These are phyloP conservation scores for Thalassiosira hispida DNA, from an alignment of 352 stramenopile genomes.

Conservation along the genomic window DNA sequence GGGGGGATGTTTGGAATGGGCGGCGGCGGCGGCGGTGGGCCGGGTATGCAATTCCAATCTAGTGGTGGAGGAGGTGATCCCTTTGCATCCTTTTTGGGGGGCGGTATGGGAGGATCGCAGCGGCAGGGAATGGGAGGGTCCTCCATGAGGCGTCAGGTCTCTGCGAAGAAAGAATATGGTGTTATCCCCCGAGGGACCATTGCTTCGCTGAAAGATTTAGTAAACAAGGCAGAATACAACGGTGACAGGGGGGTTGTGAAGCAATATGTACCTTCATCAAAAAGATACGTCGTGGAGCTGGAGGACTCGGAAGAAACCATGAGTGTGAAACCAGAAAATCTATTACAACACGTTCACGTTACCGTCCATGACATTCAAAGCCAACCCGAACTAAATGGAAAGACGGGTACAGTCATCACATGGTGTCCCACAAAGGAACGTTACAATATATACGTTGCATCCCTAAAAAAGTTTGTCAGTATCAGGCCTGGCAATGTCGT, in stretches of 20 bases:
- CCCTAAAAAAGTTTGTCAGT: constrained; percentile 67
- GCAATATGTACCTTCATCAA: constrained; percentile 66
- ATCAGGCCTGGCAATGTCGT: constrained; percentile 81
- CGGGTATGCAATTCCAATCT: constrained; percentile 50
- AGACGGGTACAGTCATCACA: constrained; percentile 79
- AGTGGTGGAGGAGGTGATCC: constrained; percentile 51
- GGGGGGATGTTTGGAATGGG: constrained; percentile 66
- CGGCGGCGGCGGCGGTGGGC: constrained; percentile 49
- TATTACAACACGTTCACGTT: constrained; percentile 83
- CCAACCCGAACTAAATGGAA: constrained; percentile 77
- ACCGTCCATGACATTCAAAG: constrained; percentile 76
- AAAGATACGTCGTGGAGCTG: constrained; percentile 75
- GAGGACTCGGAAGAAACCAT: constrained; percentile 81
- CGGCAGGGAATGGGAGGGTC: constrained; percentile 32
- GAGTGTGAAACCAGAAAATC: constrained; percentile 78
- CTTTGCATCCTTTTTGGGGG: constrained; percentile 48
- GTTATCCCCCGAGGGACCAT: constrained; percentile 76
- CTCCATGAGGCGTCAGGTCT: neutral
- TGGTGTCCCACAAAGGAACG: constrained; percentile 71
- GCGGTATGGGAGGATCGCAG: constrained; percentile 12
- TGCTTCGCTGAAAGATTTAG: constrained; percentile 77
- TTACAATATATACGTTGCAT: constrained; percentile 82
- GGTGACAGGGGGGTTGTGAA: constrained; percentile 78
- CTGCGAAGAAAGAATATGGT: constrained; percentile 63
- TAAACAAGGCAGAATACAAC: constrained; percentile 74